These are phyloP conservation scores for Hortiboletus campestris DNA, from an alignment of 768 basidiomycete species.

Conservation along the genomic window DNA sequence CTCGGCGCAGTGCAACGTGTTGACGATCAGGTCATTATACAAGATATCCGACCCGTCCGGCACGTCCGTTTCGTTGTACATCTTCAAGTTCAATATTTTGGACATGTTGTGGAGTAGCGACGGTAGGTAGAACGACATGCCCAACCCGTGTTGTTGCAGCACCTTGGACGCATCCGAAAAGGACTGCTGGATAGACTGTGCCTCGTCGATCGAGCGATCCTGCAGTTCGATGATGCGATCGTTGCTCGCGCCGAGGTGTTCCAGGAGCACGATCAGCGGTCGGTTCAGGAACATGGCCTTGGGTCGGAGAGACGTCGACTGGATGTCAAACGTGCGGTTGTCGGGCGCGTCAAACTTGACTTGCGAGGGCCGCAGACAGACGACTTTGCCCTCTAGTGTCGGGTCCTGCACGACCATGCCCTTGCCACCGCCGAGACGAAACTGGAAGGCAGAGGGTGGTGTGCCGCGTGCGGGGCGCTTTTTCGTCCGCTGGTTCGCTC, in stretches of 20 bases:
- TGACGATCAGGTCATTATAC: constrained; percentile 38
- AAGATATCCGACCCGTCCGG: constrained; percentile 3
- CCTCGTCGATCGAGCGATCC: constrained; percentile 35
- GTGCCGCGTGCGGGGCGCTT: constrained; percentile 14
- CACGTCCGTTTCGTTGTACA: constrained; percentile 10
- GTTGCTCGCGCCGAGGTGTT: constrained; percentile 39
- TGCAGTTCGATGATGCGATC: constrained; percentile 39
- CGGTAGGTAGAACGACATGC: constrained; percentile 43
- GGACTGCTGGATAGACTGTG: constrained; percentile 34
- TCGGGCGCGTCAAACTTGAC: constrained; percentile 44
- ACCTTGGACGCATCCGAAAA: constrained; percentile 38
- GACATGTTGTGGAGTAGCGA: constrained; percentile 41
- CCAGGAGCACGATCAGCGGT: constrained; percentile 48
- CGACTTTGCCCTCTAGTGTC: constrained; percentile 31
- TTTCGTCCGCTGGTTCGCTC: constrained; percentile 32
- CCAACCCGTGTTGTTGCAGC: constrained; percentile 44
- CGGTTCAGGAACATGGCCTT: constrained; percentile 45
- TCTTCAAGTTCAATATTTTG: constrained; percentile 30
- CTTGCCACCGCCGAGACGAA: constrained; percentile 47
- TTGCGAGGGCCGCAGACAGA: constrained; percentile 45
- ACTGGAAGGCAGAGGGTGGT: constrained; percentile 42
- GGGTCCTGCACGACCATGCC: constrained; percentile 48
- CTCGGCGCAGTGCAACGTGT: constrained; percentile 37
- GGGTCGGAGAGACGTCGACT: constrained; percentile 44
- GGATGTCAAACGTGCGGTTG: constrained; percentile 44